phyloP scores from a whole-genome alignment of 2,329 filamentous ascomycete genomes.

The Colletotrichum lupini region DNA sequence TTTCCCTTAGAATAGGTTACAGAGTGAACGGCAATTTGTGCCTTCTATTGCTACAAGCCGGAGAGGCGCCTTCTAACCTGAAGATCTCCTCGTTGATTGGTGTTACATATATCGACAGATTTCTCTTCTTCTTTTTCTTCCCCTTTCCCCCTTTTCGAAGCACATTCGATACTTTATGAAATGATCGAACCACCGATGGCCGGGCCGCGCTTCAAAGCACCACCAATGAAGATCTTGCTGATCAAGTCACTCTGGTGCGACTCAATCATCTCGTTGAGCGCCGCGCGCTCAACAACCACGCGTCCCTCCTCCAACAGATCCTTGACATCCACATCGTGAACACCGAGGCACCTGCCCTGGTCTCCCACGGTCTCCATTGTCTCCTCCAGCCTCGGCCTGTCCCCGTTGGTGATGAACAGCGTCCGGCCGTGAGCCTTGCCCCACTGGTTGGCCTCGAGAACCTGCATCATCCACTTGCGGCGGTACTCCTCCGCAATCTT shows the following conservation, averaged over 20 bases:
- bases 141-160: not conserved
- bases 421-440: slow-evolving; percentile 75
- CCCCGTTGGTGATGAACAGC: slow-evolving; percentile 76
- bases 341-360: slow-evolving; percentile 76
- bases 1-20: not conserved
- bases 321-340: slow-evolving; percentile 93
- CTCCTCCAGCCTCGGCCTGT: slow-evolving; percentile 71
- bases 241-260: slow-evolving; percentile 77
- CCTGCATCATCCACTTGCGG: slow-evolving; percentile 71
- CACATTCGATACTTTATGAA: not conserved
- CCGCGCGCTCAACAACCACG: slow-evolving; percentile 86
- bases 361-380: slow-evolving; percentile 72
- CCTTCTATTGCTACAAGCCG: slow-evolving; percentile 35
- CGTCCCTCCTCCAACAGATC: slow-evolving; percentile 87
- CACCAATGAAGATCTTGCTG: slow-evolving; percentile 57
- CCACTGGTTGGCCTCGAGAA: slow-evolving; percentile 79
- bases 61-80: slow-evolving; percentile 27
- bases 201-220: slow-evolving; percentile 47
- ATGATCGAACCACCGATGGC: slow-evolving; percentile 46
- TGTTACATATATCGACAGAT: slow-evolving; percentile 30
- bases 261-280: slow-evolving; percentile 79
- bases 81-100: slow-evolving; percentile 23
- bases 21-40: slow-evolving; percentile 27
- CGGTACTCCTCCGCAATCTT: slow-evolving; percentile 67
- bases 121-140: not conserved